Percentiles rank a stretch among this genome's conserved stretches.
These are phyloP conservation scores for Solanum chiquidenum DNA, from an alignment of 257 asterid genomes.

Conservation along the genomic window DNA sequence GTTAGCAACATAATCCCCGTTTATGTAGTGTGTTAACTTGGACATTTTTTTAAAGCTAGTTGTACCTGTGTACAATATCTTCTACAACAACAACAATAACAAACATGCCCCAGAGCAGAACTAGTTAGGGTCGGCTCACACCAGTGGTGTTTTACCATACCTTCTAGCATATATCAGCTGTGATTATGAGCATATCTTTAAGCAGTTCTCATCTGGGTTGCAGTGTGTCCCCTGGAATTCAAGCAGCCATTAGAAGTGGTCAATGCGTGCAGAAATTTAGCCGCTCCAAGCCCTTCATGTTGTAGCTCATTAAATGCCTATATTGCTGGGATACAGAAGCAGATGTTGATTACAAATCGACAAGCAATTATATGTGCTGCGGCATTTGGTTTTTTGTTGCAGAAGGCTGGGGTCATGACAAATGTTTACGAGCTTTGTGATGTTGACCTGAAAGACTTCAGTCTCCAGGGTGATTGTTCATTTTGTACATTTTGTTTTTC, in stretches of 20 bases:
- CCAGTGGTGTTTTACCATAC: neutral
- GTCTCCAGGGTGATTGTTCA: constrained; percentile 69
- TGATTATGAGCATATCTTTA: neutral
- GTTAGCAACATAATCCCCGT: neutral
- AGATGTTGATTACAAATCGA: constrained; percentile 85
- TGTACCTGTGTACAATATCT: neutral
- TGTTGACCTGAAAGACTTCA: constrained; percentile 90
- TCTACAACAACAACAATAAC: neutral
- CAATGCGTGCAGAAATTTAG: constrained; percentile 60
- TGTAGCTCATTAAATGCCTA: constrained; percentile 73
- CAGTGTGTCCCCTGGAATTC: constrained; percentile 88
- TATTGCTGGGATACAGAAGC: constrained; percentile 63
- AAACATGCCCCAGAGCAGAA: neutral
- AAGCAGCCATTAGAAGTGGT: constrained; percentile 72
- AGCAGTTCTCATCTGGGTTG: constrained; percentile 5
- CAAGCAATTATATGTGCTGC: constrained; percentile 91
- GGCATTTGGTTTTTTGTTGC: constrained; percentile 75
- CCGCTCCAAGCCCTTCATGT: constrained; percentile 81
- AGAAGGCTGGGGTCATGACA: constrained; percentile 80
- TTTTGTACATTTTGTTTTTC: neutral
- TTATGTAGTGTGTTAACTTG: neutral
- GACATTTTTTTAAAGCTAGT: neutral
- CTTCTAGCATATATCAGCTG: neutral
- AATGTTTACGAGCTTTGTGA: constrained; percentile 88
- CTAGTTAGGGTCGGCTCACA: neutral